A percentile compares a stretch with the other conserved stretches of the same genome.
Evolutionary conservation across 2,329 filamentous ascomycete species (phyloP).

Genomic region (Cladosporium sp.): DNA sequence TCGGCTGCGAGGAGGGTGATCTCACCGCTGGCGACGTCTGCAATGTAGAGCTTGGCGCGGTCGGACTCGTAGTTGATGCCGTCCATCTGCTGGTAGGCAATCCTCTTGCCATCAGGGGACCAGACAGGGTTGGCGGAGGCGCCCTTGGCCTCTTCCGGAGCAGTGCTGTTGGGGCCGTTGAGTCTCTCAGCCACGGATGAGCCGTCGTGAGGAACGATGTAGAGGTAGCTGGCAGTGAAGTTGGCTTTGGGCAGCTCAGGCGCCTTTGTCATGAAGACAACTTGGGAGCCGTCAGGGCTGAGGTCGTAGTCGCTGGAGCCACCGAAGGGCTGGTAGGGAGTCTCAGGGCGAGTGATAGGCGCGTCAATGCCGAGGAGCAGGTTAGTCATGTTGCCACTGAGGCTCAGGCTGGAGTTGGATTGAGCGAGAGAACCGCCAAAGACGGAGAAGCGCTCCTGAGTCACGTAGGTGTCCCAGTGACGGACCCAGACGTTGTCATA

Average conservation of each 20-base stretch:
- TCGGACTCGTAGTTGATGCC: slow-evolving; percentile 21
- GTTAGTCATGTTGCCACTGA: slow-evolving; percentile 19
- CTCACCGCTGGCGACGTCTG: slow-evolving; percentile 18
- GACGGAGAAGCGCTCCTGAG: slow-evolving; percentile 44
- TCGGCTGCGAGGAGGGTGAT: slow-evolving; percentile 18
- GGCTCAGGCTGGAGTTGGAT: slow-evolving; percentile 13
- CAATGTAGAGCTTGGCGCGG: slow-evolving; percentile 20
- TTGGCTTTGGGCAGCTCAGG: slow-evolving; percentile 22
- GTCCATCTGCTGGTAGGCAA: slow-evolving; percentile 22
- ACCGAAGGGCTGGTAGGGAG: slow-evolving; percentile 19
- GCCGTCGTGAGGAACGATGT: slow-evolving; percentile 23
- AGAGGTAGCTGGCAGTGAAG: slow-evolving; percentile 21
- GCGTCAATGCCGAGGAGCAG: slow-evolving; percentile 19
- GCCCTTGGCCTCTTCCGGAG: slow-evolving; percentile 19
- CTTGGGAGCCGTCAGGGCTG: slow-evolving; percentile 20
- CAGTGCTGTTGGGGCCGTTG: slow-evolving; percentile 22
- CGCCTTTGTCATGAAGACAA: slow-evolving; percentile 22
- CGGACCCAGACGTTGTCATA: slow-evolving; percentile 48
- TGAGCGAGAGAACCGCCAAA: slow-evolving; percentile 41
- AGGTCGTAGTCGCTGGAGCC: slow-evolving; percentile 20
- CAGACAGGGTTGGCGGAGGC: slow-evolving; percentile 17
- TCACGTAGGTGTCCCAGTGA: slow-evolving; percentile 48
- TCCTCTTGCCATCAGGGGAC: slow-evolving; percentile 19
- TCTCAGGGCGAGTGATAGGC: slow-evolving; percentile 21
- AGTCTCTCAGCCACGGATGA: slow-evolving; percentile 19